Percentiles rank a stretch among this genome's conserved stretches.
These are phyloP conservation scores for Globisporangium nodosum DNA, from an alignment of 352 stramenopile genomes.

Conservation along the genomic window DNA sequence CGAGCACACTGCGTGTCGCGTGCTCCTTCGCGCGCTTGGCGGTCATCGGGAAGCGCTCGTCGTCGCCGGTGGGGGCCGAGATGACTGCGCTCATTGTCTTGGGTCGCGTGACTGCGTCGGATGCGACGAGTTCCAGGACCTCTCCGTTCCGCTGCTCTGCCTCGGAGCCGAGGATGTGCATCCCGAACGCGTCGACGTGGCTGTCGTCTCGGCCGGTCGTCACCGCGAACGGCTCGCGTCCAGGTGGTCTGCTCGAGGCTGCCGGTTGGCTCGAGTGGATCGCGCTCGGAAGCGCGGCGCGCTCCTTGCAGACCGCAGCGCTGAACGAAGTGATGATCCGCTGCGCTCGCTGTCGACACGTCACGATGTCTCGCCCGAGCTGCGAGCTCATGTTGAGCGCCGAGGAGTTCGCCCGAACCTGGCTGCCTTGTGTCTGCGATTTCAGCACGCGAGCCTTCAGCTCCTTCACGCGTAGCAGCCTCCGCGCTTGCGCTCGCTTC, in stretches of 20 bases:
- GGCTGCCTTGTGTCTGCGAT: not conserved
- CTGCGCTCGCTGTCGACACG: conserved; percentile 12
- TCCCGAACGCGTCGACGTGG: not conserved
- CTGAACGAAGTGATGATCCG: conserved; percentile 5
- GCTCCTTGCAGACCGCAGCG: conserved; percentile 3
- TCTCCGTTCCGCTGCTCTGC: not conserved
- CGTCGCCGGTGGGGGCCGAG: too few relatives aligned
- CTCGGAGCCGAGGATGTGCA: conserved; percentile 5
- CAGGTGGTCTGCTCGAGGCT: not conserved
- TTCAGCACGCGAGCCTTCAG: not conserved
- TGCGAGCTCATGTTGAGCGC: conserved; percentile 18
- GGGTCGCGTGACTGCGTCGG: not conserved
- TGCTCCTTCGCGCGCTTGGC: not conserved
- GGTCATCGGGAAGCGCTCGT: conserved; percentile 5
- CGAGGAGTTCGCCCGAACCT: not conserved
- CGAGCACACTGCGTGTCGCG: not conserved
- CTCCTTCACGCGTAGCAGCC: conserved; percentile 3
- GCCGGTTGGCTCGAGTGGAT: not conserved
- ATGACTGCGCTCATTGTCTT: conserved; percentile 1
- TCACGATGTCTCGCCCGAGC: conserved; percentile 18
- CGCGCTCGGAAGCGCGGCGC: not conserved
- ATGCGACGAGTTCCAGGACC: not conserved
- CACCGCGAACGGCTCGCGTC: conserved; percentile 4
- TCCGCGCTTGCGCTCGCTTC: conserved; percentile 7
- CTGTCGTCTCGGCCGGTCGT: conserved; percentile 3